Base-by-base conservation (phyloP, 805 yeast genomes). In the Barnettozyma vustinii region DNA sequence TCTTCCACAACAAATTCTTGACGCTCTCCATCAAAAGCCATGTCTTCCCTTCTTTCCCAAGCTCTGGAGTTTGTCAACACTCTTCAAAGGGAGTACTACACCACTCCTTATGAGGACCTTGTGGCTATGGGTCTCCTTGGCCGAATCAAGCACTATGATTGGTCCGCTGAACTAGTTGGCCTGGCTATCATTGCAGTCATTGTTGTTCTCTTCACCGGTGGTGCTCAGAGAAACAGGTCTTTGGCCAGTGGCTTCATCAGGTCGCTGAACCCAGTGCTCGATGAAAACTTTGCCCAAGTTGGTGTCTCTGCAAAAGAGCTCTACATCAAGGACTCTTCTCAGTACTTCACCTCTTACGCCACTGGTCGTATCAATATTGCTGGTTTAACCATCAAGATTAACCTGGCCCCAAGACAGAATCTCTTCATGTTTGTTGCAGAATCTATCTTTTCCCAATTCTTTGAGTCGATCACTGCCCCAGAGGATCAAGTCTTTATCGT, bases 331-430 rank as follows among this genome's bases (percentile, higher is more conserved):
- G 95, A 85, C 61, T 77, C 81, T 44, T 70, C 82, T 23, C 82
- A 84, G 57, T 71, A 74, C 51, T 69, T 60, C 49, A 76, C 72
- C 10, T 73, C 87, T 35, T 94, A 88, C 64, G 96, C 97, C 40
- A 78, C 96, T 49, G 99, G 99, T 53, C 83, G 99, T 66, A 71
- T 80, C 51, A 84, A 88, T 65, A 76, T 94, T 52, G 80, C 80
- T 52, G 74, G 79, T 48, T 69, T 90, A 50, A 69, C 76, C 49
- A 73, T 84, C 42, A 79, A 76, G 53, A 73, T 90, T 63, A 76
- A 75, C 49, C 73, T 91, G 66, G 73, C 79, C 52, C 80, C 95
- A 52, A 84, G 98, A 72, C 91, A 88, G 65, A 92, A 91, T 68
- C 59, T 84, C 26, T 71, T 88, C 55, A 71, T 85, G 51, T 77